Percentiles rank a stretch among this genome's conserved stretches.
These are phyloP conservation scores for Brassica carinata DNA, from an alignment of 345 rosid genomes.

Conservation along the genomic window DNA sequence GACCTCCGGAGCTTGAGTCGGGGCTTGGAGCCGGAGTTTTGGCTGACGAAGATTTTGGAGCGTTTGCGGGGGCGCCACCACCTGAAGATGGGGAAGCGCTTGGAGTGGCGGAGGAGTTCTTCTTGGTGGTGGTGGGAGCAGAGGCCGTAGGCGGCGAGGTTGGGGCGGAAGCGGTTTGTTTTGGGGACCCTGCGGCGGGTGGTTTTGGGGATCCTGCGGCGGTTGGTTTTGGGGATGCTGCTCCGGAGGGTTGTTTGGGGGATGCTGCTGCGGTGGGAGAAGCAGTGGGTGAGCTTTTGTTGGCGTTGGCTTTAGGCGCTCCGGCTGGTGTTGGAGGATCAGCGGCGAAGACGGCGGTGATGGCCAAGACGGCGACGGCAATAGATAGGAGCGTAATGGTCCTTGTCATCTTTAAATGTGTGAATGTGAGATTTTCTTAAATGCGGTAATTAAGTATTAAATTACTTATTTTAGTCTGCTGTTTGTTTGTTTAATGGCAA, in stretches of 20 bases:
- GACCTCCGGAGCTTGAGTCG: conserved; percentile 30
- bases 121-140: conserved; percentile 28
- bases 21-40: conserved; percentile 38
- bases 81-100: conserved; percentile 30
- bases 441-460: conserved; percentile 2
- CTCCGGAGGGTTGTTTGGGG: background rate
- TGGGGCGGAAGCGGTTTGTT: conserved; percentile 15
- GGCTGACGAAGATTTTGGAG: conserved; percentile 25
- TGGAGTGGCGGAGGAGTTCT: conserved; percentile 19
- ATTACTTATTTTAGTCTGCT: background rate
- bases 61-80: background rate
- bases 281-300: conserved; percentile 19
- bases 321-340: conserved; percentile 32
- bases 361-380: conserved; percentile 23
- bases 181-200: conserved; percentile 21
- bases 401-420: conserved; percentile 24
- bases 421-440: background rate
- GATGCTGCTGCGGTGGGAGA: conserved; percentile 27
- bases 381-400: conserved; percentile 16
- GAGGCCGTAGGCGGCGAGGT: conserved; percentile 26
- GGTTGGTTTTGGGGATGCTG: background rate
- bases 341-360: conserved; percentile 33
- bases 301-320: conserved; percentile 12
- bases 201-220: background rate
- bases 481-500: background rate